A percentile compares a stretch with the other conserved stretches of the same genome.
These are phyloP conservation scores for Nannochloropsis salina DNA, from an alignment of 108 stramenopile genomes.

Conservation along the genomic window DNA sequence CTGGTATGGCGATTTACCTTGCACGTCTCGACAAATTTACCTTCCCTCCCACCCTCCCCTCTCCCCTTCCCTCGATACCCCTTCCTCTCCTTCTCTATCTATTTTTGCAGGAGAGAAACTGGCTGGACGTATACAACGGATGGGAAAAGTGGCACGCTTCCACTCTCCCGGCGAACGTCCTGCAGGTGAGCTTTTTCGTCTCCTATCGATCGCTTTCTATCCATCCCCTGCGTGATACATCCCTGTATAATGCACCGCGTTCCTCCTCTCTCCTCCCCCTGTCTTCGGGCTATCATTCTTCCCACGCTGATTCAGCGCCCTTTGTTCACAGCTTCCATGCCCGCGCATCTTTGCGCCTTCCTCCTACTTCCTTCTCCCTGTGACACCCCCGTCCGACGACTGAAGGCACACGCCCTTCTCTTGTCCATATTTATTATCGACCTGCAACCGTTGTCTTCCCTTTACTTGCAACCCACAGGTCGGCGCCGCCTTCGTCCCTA, in stretches of 20 bases:
- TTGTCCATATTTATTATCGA: neutral
- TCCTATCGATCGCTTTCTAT: too few species aligned
- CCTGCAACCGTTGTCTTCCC: neutral
- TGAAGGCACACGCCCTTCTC: too few species aligned
- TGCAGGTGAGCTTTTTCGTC: neutral
- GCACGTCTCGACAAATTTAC: neutral
- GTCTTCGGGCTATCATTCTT: neutral
- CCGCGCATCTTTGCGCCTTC: too few species aligned
- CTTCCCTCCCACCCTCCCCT: neutral
- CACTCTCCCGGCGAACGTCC: conserved; percentile 43
- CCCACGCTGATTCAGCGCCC: too few species aligned
- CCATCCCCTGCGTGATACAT: too few species aligned
- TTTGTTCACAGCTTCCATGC: too few species aligned
- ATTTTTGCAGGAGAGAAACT: conserved; percentile 37
- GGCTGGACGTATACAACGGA: conserved; percentile 52
- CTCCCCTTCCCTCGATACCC: neutral
- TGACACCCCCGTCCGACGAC: too few species aligned
- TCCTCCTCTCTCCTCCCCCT: neutral
- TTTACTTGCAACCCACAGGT: neutral
- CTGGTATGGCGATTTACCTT: neutral
- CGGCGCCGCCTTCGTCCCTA: conserved; percentile 18
- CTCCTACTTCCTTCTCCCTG: too few species aligned
- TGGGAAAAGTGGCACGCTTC: conserved; percentile 51
- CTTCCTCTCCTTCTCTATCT: neutral
- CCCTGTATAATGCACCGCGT: neutral